Evolutionary conservation across 495 filamentous ascomycete species (phyloP).

Genomic region (Tricharina praecox): DNA sequence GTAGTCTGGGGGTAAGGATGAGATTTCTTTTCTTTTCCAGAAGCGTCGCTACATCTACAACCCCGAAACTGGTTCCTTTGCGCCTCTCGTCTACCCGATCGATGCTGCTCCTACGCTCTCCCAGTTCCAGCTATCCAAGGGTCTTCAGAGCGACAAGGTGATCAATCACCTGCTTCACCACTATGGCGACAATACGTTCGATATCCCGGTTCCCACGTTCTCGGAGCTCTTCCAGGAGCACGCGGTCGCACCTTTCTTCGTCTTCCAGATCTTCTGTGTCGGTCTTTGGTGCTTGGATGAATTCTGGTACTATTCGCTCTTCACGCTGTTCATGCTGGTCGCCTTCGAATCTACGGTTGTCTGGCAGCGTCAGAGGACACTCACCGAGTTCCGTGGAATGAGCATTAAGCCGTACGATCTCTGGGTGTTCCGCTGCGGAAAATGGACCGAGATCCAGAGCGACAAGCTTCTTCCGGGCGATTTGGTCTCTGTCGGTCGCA

Average conservation of each 20-base stretch:
- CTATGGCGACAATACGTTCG: constrained; percentile 93
- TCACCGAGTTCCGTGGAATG: constrained; percentile 96
- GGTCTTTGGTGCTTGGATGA: constrained; percentile 98
- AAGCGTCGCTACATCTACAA: constrained; percentile 90
- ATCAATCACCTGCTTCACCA: constrained; percentile 66
- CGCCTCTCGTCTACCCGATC: constrained; percentile 67
- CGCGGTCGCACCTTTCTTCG: constrained; percentile 96
- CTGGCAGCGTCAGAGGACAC: constrained; percentile 94
- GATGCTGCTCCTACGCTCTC: constrained; percentile 60
- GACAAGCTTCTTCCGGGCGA: constrained; percentile 97
- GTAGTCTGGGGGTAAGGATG: constrained; percentile 53
- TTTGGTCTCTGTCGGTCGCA: constrained; percentile 80
- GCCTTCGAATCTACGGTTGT: constrained; percentile 97
- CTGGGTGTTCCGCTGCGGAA: constrained; percentile 68
- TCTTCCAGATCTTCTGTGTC: constrained; percentile 98
- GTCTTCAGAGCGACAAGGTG: constrained; percentile 52
- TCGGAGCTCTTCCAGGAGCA: constrained; percentile 95
- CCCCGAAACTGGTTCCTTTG: constrained; percentile 48
- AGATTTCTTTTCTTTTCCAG: constrained; percentile 86
- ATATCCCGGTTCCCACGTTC: constrained; percentile 92
- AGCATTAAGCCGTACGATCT: constrained; percentile 95
- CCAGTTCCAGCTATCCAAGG: constrained; percentile 59
- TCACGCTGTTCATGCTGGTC: constrained; percentile 95
- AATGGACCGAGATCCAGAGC: constrained; percentile 76
- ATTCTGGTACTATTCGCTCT: constrained; percentile 99